Base-by-base conservation (phyloP, 129 eudicot genomes). In the Smallanthus sonchifolius region DNA sequence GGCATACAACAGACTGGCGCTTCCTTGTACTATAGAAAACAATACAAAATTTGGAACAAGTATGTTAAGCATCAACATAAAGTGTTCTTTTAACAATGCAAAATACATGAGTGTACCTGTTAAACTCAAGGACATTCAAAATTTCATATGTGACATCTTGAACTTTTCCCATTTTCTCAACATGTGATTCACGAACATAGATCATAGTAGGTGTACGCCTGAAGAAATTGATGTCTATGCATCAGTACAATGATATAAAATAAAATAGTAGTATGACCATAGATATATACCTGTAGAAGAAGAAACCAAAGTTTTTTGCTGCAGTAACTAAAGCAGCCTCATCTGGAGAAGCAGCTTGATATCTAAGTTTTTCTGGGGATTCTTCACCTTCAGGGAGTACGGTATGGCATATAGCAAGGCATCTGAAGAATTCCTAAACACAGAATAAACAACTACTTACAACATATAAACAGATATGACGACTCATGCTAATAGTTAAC, bases 381-480 rank as follows among this genome's bases (percentile, higher is more conserved):
- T 94, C 99, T 20, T 94, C 97, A 76, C 99, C 99, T 86, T 94
- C 99, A 55, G 99, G 99, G 78, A 94, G 99, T 81, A 94, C 99
- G 51, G 99, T 94, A 66, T 94, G 99, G 80, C 99, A 94, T 81
- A 94, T 94, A n/a, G 99, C 99, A 60, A 94, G 97, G 84, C 97
- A 94, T 81, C 97, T 94, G 80, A 94, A 94, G 81, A 94, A 94
- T 78, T 94, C 99, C 99, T 94, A 79, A 17, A 83, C 52, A 74
- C 43, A 75, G 47, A 81, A 57, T n/a, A 35, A 73, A 44, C 73
- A 62, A 66, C 55, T 28, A 43, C 10, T 64, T 61, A 74, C 19
- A 61, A 34, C 19, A 13, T 28, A 30, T 59, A 28, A 59, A 59
- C 43, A 32, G 1, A 42, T 4, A 30, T n/a, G n/a, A 24, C 13